A percentile compares a stretch with the other conserved stretches of the same genome.
Conservation (phyloP, 148 eudicot genomes). For the Persicaria tinctoria region DNA sequence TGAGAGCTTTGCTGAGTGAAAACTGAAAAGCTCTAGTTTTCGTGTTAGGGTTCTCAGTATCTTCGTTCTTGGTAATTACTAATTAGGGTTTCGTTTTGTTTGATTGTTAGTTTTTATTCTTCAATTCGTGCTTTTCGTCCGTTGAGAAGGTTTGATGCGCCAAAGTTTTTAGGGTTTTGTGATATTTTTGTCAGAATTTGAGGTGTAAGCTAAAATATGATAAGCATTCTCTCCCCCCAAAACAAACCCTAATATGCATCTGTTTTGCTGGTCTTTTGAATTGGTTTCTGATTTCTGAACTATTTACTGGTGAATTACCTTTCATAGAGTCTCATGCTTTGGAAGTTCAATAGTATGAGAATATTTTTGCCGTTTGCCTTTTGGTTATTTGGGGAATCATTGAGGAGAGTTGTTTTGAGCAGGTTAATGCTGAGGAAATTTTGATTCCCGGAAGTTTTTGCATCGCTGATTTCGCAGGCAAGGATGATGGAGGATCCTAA, state of each 20-base stretch:
- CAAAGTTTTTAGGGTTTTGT: not conserved
- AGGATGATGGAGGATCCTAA: slow-evolving; percentile 92
- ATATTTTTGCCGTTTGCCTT: not conserved
- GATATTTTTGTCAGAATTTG: not conserved
- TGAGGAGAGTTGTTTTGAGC: not conserved
- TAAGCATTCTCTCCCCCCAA: not conserved
- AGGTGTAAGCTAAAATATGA: not conserved
- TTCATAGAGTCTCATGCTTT: not conserved
- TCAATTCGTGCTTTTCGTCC: not conserved
- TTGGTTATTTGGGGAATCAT: not conserved
- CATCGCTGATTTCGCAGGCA: slow-evolving; percentile 13
- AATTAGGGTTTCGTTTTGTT: not conserved
- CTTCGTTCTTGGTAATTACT: not conserved
- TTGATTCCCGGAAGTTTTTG: slow-evolving; percentile 8
- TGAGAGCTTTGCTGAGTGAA: not conserved
- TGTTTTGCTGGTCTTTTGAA: not conserved
- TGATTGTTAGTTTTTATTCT: not conserved
- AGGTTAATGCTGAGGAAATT: not conserved
- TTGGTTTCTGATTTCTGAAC: not conserved
- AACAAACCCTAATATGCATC: not conserved
- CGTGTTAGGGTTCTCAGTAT: not conserved
- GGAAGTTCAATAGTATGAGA: not conserved
- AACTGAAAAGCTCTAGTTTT: not conserved
- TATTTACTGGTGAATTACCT: not conserved
- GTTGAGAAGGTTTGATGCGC: not conserved